Conservation (phyloP, 2,329 filamentous ascomycete species). For the Rhinocladiella mackenziei region DNA sequence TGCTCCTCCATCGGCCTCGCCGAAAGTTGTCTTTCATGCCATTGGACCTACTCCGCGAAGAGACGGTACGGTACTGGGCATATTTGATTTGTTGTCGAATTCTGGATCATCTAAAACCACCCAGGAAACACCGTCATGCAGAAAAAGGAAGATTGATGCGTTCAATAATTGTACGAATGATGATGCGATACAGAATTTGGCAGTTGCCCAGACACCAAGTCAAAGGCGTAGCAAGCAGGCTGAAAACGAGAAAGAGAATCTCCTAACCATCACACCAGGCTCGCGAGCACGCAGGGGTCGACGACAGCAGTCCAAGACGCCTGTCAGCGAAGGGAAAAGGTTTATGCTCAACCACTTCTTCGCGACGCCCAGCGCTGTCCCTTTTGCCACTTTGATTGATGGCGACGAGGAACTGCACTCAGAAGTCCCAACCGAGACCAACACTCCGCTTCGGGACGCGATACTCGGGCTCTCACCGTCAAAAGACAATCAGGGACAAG, state of each 20-base stretch:
- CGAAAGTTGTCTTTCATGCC: conserved; percentile 34
- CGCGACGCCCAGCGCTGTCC: conserved; percentile 43
- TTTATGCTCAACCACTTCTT: conserved; percentile 45
- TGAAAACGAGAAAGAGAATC: conserved; percentile 8
- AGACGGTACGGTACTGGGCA: conserved; percentile 45
- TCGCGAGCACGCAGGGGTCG: conserved; percentile 28
- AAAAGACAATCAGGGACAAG: conserved; percentile 3
- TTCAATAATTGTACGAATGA: conserved; percentile 27
- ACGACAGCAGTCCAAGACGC: conserved; percentile 35
- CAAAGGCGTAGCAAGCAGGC: conserved; percentile 28
- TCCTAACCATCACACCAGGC: conserved; percentile 7
- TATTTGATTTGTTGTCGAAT: conserved; percentile 47
- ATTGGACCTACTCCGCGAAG: conserved; percentile 49
- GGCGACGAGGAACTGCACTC: conserved; percentile 6
- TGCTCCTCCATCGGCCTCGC: conserved; percentile 36
- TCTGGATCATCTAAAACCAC: conserved; percentile 37
- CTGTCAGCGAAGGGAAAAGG: conserved; percentile 43
- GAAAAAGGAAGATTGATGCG: conserved; percentile 23
- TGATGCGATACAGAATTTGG: conserved; percentile 16
- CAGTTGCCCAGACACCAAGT: conserved; percentile 37
- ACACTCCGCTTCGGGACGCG: conserved; percentile 24
- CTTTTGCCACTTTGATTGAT: conserved; percentile 38
- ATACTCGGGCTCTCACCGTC: conserved; percentile 14
- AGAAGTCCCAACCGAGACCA: conserved; percentile 21
- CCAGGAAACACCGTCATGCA: conserved; percentile 27